phyloP scores from a whole-genome alignment of 345 rosid species.

The Euclidium syriacum region DNA sequence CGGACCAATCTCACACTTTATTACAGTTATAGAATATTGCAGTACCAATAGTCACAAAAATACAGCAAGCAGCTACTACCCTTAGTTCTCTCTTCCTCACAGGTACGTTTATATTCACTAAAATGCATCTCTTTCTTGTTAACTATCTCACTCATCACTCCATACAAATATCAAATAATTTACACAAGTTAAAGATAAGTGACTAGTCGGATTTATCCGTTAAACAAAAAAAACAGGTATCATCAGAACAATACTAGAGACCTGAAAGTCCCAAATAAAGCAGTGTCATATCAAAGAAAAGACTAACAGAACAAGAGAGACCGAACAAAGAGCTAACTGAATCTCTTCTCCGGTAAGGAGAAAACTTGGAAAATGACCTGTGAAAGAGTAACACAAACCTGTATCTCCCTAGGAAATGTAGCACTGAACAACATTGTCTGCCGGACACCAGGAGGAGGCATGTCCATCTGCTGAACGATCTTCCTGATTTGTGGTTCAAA shows the following conservation, averaged over 20 bases:
- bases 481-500: slow-evolving; percentile 99
- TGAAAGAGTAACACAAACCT: slow-evolving; percentile 59
- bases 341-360: slow-evolving; percentile 39
- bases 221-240: not conserved
- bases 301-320: not conserved
- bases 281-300: not conserved
- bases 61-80: not conserved
- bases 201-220: not conserved
- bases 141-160: not conserved
- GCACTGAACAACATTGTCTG: slow-evolving; percentile 99
- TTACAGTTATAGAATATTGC: not conserved
- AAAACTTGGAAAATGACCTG: slow-evolving; percentile 43
- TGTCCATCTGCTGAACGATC: slow-evolving; percentile 95
- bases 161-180: not conserved
- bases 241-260: not conserved
- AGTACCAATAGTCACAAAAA: not conserved
- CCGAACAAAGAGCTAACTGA: slow-evolving; percentile 30
- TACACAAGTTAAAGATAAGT: not conserved
- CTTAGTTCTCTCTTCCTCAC: not conserved
- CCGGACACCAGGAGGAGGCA: slow-evolving; percentile 85
- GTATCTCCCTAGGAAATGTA: slow-evolving; percentile 96
- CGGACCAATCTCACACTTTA: not conserved
- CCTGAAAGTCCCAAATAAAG: not conserved
- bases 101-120: not conserved
- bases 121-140: not conserved